Base-by-base conservation (phyloP, 2,329 filamentous ascomycete genomes). In the Cladophialophora immunda region DNA sequence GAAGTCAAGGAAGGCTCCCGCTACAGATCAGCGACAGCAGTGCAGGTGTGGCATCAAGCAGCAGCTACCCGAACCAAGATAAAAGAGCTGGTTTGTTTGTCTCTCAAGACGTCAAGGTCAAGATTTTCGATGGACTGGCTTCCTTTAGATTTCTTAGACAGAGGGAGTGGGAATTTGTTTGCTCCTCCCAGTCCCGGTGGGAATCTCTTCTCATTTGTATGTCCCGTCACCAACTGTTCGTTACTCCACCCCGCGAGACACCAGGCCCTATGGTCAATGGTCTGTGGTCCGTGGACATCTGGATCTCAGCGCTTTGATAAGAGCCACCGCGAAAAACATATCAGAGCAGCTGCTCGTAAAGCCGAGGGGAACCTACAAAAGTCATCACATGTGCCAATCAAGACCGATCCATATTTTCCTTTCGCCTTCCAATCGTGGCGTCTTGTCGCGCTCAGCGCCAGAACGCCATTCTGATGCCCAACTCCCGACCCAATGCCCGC, bases 401-500 rank as follows among this genome's bases (percentile, higher is more conserved):
- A 22, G 8, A 3, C 2, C 27, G 30, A 36, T 58, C 34, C 30
- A 30, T 34, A 55, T 30, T 32, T 19, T n/a, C 9, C 15, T n/a
- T 50, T 34, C 32, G 25, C 27, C 62, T 38, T 58, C 64, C 65
- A 68, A 70, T 69, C 58, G 53, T 63, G 29, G 55, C 15, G 58
- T 36, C 30, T 38, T 11, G 19, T 17, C 2, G 19, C 25, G 3
- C 6, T 65, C 57, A 67, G 52, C 58, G 62, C 62, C 66, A 67
- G 38, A 69, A 66, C 45, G 69, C 64, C 38, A 77, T 30, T 53
- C 78, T 73, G 66, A 81, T 78, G 73, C 75, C 77, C 54, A 87
- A 68, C 77, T 88, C 86, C 57, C 67, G 73, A 13, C 78, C 78
- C 82, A 87, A 85, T 9, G 85, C 86, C 58, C 71, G 74, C 64